Conservation (phyloP, 2,329 filamentous ascomycete species). For the Aciculosporium take region DNA sequence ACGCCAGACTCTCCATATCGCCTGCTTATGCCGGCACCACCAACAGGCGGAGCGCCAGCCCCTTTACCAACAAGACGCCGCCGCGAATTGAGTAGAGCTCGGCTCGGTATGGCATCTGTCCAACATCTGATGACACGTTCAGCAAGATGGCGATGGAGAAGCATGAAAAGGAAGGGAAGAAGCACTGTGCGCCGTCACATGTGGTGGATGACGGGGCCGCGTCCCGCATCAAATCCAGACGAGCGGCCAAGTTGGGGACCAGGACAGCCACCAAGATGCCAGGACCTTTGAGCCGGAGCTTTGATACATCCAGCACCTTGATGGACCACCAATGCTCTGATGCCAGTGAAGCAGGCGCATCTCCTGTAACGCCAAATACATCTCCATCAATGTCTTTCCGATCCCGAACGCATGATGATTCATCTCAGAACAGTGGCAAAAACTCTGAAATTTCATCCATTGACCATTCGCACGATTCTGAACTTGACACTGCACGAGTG, state of each 20-base stretch:
- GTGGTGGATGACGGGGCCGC: background rate
- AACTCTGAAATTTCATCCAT: background rate
- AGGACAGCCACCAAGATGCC: background rate
- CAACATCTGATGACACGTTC: slow-evolving; percentile 15
- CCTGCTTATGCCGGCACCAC: background rate
- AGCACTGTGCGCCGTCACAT: background rate
- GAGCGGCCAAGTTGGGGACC: background rate
- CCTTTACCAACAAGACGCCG: slow-evolving; percentile 24
- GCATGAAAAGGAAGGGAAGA: background rate
- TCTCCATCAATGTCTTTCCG: background rate
- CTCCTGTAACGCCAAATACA: background rate
- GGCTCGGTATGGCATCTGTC: slow-evolving; percentile 17
- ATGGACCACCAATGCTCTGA: background rate
- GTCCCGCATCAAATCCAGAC: background rate
- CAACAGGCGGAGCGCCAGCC: slow-evolving; percentile 23
- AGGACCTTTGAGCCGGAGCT: background rate
- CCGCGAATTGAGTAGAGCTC: slow-evolving; percentile 29
- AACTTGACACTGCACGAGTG: background rate
- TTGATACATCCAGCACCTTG: background rate
- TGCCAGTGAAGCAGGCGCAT: background rate
- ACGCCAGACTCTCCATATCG: too few relatives aligned
- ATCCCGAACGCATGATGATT: background rate
- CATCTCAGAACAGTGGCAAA: background rate
- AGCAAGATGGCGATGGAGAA: slow-evolving; percentile 6
- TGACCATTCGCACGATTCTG: background rate